Evolutionary conservation across 805 yeast species (phyloP), one percentile per base, ranked within the genome.

Genomic region (Candida saitoana): DNA sequence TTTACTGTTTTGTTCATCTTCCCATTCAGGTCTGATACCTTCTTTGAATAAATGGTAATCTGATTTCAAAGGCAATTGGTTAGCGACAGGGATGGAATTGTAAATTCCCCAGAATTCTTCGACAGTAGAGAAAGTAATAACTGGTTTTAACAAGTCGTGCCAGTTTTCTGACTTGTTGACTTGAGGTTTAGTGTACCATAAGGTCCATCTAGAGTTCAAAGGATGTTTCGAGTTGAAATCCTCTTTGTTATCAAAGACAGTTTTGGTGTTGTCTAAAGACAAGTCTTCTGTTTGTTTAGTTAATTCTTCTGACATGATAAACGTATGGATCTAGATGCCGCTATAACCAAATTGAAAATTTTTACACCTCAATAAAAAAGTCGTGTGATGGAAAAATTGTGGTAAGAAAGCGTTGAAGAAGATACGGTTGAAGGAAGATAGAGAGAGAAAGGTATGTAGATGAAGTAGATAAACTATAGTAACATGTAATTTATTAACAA

Each of bases 51-150:
- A 79, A 64, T 93, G 96, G 71, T 91, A 91, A 69, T 93, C 98
- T 9, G 96, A 86, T 67, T 83, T 87, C 57, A 84, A 60, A 54
- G 98, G 98, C 61, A 93, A 76, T 61, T 89, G 96, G 49, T 80
- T 79, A 39, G 96, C 96, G 55, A 80, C 81, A 52, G 98, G 98
- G 55, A 93, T 83, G 34, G 95, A 85, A 67, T 93, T 90, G 74
- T 80, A 86, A 51, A 91, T 84, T 18, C 98, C 99, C 99, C 99
- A 93, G 73, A 93, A 93, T 66, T 91, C 97, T 73, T 93, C 99
- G 40, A 93, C 98, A n/a, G 96, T 81, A 42, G 82, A 77, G 56
- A 93, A 88, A 18, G 95, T 80, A 54, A 89, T 91, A 39, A 93
- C 95, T 44, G 96, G 95, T 71, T 89, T 89, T 59, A 93, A 76